These are phyloP conservation scores for Solanum pinnatisectum DNA, from an alignment of 257 asterid species.

Conservation along the genomic window DNA sequence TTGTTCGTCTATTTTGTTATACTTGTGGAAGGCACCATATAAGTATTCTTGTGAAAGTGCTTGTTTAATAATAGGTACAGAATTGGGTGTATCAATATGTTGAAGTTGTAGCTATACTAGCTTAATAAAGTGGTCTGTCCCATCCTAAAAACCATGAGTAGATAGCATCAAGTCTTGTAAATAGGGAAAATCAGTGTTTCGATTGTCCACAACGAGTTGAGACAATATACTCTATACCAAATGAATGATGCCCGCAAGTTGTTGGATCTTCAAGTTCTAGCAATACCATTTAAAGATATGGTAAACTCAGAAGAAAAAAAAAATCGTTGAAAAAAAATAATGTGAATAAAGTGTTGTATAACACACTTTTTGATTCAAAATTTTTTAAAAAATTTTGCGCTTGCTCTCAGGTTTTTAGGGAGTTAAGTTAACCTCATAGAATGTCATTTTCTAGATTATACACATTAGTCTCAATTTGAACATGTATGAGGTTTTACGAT, in stretches of 20 bases:
- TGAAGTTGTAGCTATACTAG: background rate
- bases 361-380: too few species aligned
- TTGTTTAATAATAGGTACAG: slow-evolving; percentile 4
- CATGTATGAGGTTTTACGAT: background rate
- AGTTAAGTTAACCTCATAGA: background rate
- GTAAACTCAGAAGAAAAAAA: background rate
- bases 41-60: slow-evolving; percentile 5
- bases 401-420: background rate
- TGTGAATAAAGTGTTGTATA: too few species aligned
- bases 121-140: background rate
- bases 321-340: too few species aligned
- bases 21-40: background rate
- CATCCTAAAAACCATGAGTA: background rate
- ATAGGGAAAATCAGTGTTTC: background rate
- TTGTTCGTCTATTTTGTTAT: background rate
- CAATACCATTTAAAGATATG: background rate
- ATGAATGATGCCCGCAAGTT: background rate
- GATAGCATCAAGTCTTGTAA: background rate
- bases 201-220: background rate
- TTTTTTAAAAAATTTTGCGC: background rate
- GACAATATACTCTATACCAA: background rate
- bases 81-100: slow-evolving; percentile 6
- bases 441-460: background rate
- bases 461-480: background rate
- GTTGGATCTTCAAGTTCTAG: background rate